Base-by-base conservation (phyloP, 2,329 filamentous ascomycete species). In the Fusarium sp. region DNA sequence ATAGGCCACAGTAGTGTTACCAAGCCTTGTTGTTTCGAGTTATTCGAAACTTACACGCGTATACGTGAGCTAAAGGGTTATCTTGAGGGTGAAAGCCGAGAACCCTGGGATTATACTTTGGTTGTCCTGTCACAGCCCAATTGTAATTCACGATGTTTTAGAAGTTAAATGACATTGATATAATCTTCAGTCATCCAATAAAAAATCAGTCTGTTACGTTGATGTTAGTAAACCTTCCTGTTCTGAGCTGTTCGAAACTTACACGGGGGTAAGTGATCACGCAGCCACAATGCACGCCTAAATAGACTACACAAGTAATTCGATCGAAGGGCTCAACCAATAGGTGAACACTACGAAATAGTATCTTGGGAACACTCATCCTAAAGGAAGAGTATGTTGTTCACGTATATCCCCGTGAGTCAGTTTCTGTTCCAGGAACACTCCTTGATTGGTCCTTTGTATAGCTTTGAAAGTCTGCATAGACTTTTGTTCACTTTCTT, bases 11-110 rank as follows among this genome's bases (percentile, higher is more conserved):
- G 2, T 9, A 49, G 18, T 33, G 4, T 4, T 4, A 18, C 5
- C 5, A 33, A 15, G 4, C 12, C n/a, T 33, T n/a, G 1, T 0
- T 13, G 3, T 13, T 33, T 5, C 9, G 7, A 1, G 0, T n/a
- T 22, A 4, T 4, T 22, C 7, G 5, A 17, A 33, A 13, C 4
- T 4, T 11, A 17, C 20, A 18, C 5, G 10, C 31, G 7, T 31
- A 10, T 7, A 31, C 14, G 4, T 22, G 10, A 13, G 2, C 14
- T 12, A 13, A 15, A 31, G 20, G 9, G 9, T 17, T 17, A 18
- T 18, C 15, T 31, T 31, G 45, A 31, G 10, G 14, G 3, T 9
- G 14, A 33, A 27, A 15, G 29, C 14, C 22, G 20, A 33, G 20
- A 33, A 12, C 7, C 14, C 12, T 5, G 5, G 29, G 47, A 50